These are phyloP conservation scores for Paspalum vaginatum DNA, from an alignment of 176 grass and related monocot species.

Conservation along the genomic window DNA sequence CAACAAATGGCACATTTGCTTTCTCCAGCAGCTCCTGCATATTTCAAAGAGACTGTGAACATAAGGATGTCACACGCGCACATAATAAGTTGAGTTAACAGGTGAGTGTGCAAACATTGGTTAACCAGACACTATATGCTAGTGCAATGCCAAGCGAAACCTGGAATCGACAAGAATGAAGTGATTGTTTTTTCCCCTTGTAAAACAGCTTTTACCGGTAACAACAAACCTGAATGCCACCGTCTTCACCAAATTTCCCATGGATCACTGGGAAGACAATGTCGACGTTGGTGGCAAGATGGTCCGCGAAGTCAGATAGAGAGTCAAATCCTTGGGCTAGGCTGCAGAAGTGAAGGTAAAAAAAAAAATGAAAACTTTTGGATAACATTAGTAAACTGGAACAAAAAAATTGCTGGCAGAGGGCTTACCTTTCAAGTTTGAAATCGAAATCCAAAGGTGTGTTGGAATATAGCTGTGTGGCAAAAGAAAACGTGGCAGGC, in stretches of 20 bases:
- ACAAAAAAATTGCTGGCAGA: not conserved
- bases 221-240: conserved; percentile 73
- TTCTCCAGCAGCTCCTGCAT: conserved; percentile 86
- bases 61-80: not conserved
- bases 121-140: too few relatives aligned
- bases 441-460: conserved; percentile 93
- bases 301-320: conserved; percentile 63
- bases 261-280: conserved; percentile 89
- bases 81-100: not conserved
- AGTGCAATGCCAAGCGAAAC: too few relatives aligned
- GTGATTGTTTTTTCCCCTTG: too few relatives aligned
- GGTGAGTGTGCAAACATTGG: not conserved
- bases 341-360: conserved; percentile 43
- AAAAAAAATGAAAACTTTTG: too few relatives aligned
- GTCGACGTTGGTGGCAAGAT: conserved; percentile 74
- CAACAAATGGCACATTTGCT: conserved; percentile 80
- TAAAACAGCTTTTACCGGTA: not conserved
- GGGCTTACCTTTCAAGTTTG: conserved; percentile 77
- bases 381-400: not conserved
- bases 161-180: too few relatives aligned
- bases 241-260: conserved; percentile 93
- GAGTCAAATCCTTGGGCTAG: conserved; percentile 75
- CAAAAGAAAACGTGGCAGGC: not conserved
- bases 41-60: conserved; percentile 21
- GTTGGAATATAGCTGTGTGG: conserved; percentile 77